Evolutionary conservation across 495 filamentous ascomycete genomes (phyloP).

Genomic region (Talaromyces proteolyticus): DNA sequence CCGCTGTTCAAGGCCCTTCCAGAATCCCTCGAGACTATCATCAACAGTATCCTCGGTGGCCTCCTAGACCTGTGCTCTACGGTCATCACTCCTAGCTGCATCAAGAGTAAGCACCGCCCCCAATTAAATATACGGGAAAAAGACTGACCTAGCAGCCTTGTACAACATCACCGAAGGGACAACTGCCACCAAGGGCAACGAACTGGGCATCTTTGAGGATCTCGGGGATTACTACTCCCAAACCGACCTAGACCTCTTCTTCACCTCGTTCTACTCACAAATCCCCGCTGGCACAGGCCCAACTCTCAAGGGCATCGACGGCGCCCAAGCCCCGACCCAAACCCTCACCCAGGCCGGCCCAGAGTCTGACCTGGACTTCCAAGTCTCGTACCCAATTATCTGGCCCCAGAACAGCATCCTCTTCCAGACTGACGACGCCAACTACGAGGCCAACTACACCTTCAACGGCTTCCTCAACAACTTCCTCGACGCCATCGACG

Average conservation of each 20-base stretch:
- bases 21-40: conserved; percentile 1
- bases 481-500: conserved; percentile 58
- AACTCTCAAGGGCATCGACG: conserved; percentile 36
- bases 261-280: conserved; percentile 28
- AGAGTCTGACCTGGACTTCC: conserved; percentile 48
- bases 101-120: background rate
- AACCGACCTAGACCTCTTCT: conserved; percentile 56
- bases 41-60: conserved; percentile 9
- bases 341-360: conserved; percentile 21
- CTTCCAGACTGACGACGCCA: conserved; percentile 53
- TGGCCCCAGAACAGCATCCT: conserved; percentile 55
- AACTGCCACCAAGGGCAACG: conserved; percentile 27
- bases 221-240: conserved; percentile 42
- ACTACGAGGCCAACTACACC: conserved; percentile 38
- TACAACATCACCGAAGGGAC: conserved; percentile 37
- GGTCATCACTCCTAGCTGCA: conserved; percentile 19
- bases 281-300: conserved; percentile 35
- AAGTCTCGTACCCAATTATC: conserved; percentile 45
- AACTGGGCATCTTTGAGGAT: conserved; percentile 39
- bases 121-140: background rate
- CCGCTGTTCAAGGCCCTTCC: conserved; percentile 17
- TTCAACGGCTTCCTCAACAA: conserved; percentile 32
- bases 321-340: conserved; percentile 28
- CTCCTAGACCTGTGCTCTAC: conserved; percentile 17
- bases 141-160: conserved; percentile 19